phyloP scores from a whole-genome alignment of 208 protist species.

The Novymonas esmeraldas region DNA sequence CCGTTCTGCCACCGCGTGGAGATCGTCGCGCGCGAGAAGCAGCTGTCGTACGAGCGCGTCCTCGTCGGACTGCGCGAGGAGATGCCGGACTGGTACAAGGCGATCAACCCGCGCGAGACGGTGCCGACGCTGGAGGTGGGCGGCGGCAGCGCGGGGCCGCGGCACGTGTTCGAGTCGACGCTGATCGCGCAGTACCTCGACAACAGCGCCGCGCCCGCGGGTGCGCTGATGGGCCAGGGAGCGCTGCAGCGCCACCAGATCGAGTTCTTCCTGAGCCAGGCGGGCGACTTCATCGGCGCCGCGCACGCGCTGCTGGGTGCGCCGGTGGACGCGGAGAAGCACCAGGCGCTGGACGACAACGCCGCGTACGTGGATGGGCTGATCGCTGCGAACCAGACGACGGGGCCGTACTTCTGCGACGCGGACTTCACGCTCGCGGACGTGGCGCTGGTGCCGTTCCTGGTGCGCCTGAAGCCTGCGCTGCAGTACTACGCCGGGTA shows the following conservation, averaged over 20 bases:
- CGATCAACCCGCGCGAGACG: slow-evolving; percentile 74
- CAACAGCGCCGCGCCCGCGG: slow-evolving; percentile 28
- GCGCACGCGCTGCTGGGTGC: slow-evolving; percentile 52
- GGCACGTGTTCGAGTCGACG: slow-evolving; percentile 64
- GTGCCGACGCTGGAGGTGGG: slow-evolving; percentile 68
- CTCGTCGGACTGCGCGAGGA: slow-evolving; percentile 43
- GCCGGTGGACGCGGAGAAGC: slow-evolving; percentile 63
- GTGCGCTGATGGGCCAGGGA: slow-evolving; percentile 45
- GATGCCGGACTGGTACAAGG: slow-evolving; percentile 80
- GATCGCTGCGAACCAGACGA: slow-evolving; percentile 53
- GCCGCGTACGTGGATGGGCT: slow-evolving; percentile 68
- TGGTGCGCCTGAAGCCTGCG: slow-evolving; percentile 51
- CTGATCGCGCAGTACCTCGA: slow-evolving; percentile 80
- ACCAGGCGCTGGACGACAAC: slow-evolving; percentile 50
- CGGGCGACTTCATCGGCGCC: slow-evolving; percentile 53
- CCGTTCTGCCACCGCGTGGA: slow-evolving; percentile 73
- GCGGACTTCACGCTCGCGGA: slow-evolving; percentile 80
- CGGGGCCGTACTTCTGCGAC: slow-evolving; percentile 71
- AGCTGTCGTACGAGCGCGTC: slow-evolving; percentile 51
- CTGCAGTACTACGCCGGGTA: slow-evolving; percentile 70
- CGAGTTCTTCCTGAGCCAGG: slow-evolving; percentile 76
- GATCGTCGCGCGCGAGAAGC: slow-evolving; percentile 65
- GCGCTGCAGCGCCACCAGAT: slow-evolving; percentile 62
- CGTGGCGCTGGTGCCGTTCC: slow-evolving; percentile 71
- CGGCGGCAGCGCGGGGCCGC: slow-evolving; percentile 33